Base-by-base conservation (phyloP, 148 eudicot genomes). In the Chenopodium quinoa region DNA sequence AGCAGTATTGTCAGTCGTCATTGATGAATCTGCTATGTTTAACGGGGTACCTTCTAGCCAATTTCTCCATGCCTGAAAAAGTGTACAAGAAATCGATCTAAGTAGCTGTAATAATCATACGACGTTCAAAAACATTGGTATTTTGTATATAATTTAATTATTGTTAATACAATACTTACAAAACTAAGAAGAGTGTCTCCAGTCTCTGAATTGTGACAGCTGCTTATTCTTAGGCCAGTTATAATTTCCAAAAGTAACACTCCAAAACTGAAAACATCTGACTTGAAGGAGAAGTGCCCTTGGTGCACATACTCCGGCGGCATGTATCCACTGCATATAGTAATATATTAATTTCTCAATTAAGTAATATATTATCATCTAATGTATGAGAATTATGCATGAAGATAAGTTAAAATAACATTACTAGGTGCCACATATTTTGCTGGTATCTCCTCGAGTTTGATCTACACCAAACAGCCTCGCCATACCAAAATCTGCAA, bases 351-450 rank as follows among this genome's bases (percentile, higher is more conserved):
- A 9, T 46, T 46, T 46, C 48, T 46, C 8, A 31, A 27, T 27
- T 27, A 27, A 31, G 32, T 31, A 31, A 0, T 31, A 31, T 31
- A 31, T 31, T 31, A 31, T 31, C 32, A 31, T 31, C 32, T 31
- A 31, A 46, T 46, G 48, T 9, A 46, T 46, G 48, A 46, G 7
- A 46, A 46, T 46, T 46, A 46, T 46, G 48, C 48, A 46, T 9
- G 48, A 46, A 5, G 29, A 0, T 27, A 27, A 27, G 48, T 5
- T 6, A 65, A 25, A 25, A 29, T 8, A 9, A 40, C 2, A 89
- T 88, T 89, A 91, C 94, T 84, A 87, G 74, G 94, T 89, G 67
- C 94, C 92, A 50, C 86, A 91, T 60, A 91, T 87, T 58, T 85
- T 78, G 63, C 75, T 84, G 1, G 94, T 82, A 27, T 80, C 82